Evolutionary conservation across 2,329 filamentous ascomycete genomes (phyloP), one percentile per base, ranked within the genome.

Genomic region (Aspergillus sp.): DNA sequence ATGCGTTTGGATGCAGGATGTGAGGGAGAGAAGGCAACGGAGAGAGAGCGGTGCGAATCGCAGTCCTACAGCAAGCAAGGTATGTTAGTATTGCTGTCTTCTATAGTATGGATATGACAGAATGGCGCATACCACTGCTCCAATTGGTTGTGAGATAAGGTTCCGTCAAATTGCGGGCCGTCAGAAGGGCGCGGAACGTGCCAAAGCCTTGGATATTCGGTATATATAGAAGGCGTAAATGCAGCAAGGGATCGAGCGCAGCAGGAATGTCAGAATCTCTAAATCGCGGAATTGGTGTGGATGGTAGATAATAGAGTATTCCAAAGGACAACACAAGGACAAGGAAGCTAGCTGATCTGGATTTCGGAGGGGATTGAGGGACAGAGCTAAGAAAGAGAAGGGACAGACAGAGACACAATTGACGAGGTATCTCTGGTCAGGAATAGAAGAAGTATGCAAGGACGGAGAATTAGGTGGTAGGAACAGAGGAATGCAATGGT

Each of bases 11-110:
- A 7, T 39, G 37, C 37, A 19, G 33, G 45, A 49, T 44, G 43
- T 20, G 20, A 44, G 53, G 4, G 50, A 54, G 12, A 55, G 46
- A 32, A 52, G 49, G 20, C 53, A 56, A 45, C 52, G 33, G 47
- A 35, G 6, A 19, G 17, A 10, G 10, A 39, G 17, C 9, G 39
- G 48, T 50, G 54, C 37, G 19, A 19, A 15, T 10, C 10, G 37
- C 37, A 39, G 37, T 12, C 7, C 15, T 19, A 19, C 15, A 19
- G 17, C 10, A 39, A 39, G 33, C 13, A 17, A n/a, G 33, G 13
- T 19, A 22, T 39, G 17, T 39, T 17, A 39, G 37, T 39, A 12
- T 30, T 30, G 25, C 25, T 30, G 25, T 12, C 25, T 30, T 30
- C 4, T 30, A 12, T 30, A 30, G 25, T 30, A 12, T 30, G 25